phyloP scores from a whole-genome alignment of 495 filamentous ascomycete species.

The Xylaria palmicola region DNA sequence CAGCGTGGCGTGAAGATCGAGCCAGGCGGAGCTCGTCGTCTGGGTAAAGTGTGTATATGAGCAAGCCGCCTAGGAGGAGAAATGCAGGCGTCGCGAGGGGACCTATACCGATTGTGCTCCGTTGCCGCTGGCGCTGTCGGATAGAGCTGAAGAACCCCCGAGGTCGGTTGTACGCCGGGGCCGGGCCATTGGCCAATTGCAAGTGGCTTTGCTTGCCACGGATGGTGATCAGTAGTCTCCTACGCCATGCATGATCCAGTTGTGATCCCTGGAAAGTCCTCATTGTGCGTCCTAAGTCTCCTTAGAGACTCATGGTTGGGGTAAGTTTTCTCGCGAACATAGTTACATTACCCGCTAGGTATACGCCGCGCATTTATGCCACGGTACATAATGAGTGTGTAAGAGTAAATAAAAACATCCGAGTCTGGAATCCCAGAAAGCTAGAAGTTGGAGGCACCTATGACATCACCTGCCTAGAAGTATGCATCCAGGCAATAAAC shows the following conservation, averaged over 20 bases:
- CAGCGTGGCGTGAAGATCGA: slow-evolving; percentile 10
- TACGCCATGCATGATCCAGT: slow-evolving; percentile 6
- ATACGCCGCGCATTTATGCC: too few species aligned
- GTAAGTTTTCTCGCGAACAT: not conserved
- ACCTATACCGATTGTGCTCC: slow-evolving; percentile 24
- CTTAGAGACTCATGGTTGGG: slow-evolving; percentile 2
- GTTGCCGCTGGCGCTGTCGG: not conserved
- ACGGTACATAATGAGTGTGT: too few species aligned
- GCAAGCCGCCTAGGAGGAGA: slow-evolving; percentile 35
- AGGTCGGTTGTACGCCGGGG: slow-evolving; percentile 16
- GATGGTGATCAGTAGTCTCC: not conserved
- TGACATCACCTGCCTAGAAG: too few species aligned
- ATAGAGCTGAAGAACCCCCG: slow-evolving; percentile 27
- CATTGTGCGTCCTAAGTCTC: slow-evolving; percentile 11
- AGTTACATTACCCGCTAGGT: not conserved
- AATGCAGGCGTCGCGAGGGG: slow-evolving; percentile 24
- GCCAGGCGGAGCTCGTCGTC: slow-evolving; percentile 37
- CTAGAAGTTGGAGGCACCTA: too few species aligned
- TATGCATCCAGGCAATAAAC: too few species aligned
- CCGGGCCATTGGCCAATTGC: slow-evolving; percentile 2
- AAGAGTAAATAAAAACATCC: too few species aligned
- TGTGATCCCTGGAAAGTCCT: slow-evolving; percentile 7
- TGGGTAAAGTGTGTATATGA: slow-evolving; percentile 45
- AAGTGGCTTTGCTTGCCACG: not conserved
- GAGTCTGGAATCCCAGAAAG: too few species aligned